phyloP scores from a whole-genome alignment of 352 stramenopile species.

The Pilasporangium apinafurcum region DNA sequence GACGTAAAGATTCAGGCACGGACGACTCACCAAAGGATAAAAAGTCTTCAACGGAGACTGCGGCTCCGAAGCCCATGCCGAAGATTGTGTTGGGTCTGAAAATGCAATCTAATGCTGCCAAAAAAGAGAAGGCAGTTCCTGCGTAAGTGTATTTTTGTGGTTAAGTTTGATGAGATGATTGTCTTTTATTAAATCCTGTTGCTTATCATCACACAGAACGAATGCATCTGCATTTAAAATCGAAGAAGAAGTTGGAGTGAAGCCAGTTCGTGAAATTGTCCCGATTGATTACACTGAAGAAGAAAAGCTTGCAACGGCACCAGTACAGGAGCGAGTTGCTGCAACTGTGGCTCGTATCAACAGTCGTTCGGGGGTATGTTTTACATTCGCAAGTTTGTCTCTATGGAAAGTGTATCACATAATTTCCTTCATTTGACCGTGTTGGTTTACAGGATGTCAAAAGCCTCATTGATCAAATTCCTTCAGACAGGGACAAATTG shows the following conservation, averaged over 20 bases:
- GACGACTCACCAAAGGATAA: not conserved
- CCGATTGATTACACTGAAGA: slow-evolving; percentile 49
- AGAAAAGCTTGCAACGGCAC: slow-evolving; percentile 16
- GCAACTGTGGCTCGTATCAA: slow-evolving; percentile 32
- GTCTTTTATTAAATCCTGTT: not conserved
- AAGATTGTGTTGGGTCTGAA: slow-evolving; percentile 50
- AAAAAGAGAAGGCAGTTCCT: slow-evolving; percentile 26
- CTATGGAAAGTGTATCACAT: no score
- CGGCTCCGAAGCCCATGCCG: slow-evolving; percentile 7
- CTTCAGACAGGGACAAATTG: slow-evolving; percentile 22
- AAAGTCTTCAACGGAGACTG: not conserved
- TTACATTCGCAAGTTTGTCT: not conserved
- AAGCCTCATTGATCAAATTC: slow-evolving; percentile 34
- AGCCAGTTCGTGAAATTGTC: slow-evolving; percentile 34
- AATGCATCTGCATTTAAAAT: slow-evolving; percentile 19
- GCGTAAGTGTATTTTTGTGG: slow-evolving; percentile 9
- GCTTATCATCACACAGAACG: not conserved
- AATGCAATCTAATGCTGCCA: slow-evolving; percentile 10
- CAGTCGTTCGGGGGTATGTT: slow-evolving; percentile 15
- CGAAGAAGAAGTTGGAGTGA: slow-evolving; percentile 29
- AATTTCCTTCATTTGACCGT: not conserved
- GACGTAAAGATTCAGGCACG: slow-evolving; percentile 2
- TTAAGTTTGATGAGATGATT: not conserved
- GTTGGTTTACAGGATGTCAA: slow-evolving; percentile 20
- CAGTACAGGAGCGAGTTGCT: slow-evolving; percentile 17